Evolutionary conservation across 1,284 basidiomycete species (phyloP).

Genomic region (Sanghuangporus sanghuang): DNA sequence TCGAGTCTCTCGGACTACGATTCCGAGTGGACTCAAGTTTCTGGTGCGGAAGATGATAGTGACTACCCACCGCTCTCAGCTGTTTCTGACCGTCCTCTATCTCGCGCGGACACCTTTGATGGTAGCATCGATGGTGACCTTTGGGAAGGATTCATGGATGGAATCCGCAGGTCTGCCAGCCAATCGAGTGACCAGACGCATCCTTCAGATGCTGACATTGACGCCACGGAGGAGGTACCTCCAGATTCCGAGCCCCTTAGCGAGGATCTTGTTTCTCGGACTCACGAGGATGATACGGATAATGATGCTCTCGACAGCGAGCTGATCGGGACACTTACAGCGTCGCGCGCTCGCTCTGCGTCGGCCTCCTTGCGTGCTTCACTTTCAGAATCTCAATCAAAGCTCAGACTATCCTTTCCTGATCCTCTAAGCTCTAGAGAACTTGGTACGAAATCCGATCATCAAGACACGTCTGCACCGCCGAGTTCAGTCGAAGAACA

Average conservation of each 20-base stretch:
- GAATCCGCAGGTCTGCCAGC: background rate
- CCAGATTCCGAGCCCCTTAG: conserved; percentile 7
- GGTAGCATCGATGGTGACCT: conserved; percentile 16
- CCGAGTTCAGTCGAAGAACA: conserved; percentile 5
- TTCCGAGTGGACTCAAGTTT: conserved; percentile 20
- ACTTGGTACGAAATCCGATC: background rate
- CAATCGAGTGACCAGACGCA: background rate
- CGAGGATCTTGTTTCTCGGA: conserved; percentile 3
- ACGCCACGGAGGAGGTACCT: conserved; percentile 6
- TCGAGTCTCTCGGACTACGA: conserved; percentile 19
- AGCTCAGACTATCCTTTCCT: conserved; percentile 18
- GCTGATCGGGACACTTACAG: conserved; percentile 12
- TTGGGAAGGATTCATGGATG: conserved; percentile 17
- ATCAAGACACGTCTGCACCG: background rate
- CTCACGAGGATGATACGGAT: conserved; percentile 11
- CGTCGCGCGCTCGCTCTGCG: conserved; percentile 13
- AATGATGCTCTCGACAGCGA: conserved; percentile 14
- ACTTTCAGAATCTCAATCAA: conserved; percentile 17
- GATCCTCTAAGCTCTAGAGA: conserved; percentile 15
- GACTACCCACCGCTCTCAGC: conserved; percentile 13
- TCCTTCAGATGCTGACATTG: background rate
- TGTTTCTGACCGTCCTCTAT: conserved; percentile 10
- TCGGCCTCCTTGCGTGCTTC: conserved; percentile 11
- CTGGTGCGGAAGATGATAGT: conserved; percentile 17
- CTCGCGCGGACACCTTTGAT: conserved; percentile 15